Percentiles rank a stretch among this genome's conserved stretches.
Conservation (phyloP, 2,329 filamentous ascomycete species). For the Colletotrichum filicis region DNA sequence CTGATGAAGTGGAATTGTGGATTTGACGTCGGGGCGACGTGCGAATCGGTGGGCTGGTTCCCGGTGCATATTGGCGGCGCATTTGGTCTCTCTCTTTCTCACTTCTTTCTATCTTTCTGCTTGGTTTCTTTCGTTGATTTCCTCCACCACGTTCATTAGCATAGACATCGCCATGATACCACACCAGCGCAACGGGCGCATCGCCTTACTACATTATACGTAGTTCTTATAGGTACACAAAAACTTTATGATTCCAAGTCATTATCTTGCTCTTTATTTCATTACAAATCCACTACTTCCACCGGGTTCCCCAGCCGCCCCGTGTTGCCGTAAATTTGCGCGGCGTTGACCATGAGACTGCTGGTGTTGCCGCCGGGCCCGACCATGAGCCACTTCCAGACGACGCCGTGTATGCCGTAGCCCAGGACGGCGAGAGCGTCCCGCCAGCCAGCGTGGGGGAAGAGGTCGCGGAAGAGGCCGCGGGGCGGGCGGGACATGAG, state of each 20-base stretch:
- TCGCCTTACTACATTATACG: background rate
- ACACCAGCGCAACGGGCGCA: conserved; percentile 36
- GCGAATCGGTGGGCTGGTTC: conserved; percentile 7
- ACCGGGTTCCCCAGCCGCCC: conserved; percentile 56
- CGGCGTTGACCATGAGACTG: conserved; percentile 66
- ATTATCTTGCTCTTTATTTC: background rate
- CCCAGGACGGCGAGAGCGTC: conserved; percentile 56
- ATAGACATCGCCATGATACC: conserved; percentile 33
- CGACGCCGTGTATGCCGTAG: conserved; percentile 57
- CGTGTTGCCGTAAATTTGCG: conserved; percentile 65
- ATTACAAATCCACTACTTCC: conserved; percentile 49
- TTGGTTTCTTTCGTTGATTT: background rate
- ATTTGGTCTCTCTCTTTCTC: background rate
- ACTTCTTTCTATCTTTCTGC: no score
- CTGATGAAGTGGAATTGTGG: background rate
- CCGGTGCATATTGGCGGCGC: conserved; percentile 29
- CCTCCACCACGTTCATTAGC: conserved; percentile 31
- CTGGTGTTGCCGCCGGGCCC: conserved; percentile 62
- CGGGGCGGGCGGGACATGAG: conserved; percentile 59
- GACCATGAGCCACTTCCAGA: conserved; percentile 68
- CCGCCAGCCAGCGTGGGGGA: conserved; percentile 58
- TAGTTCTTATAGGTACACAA: background rate
- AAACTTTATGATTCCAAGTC: no score
- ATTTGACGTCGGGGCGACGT: background rate
- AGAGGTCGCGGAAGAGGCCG: conserved; percentile 56